These are phyloP conservation scores for Nectriaceae sp. DNA, from an alignment of 2,329 filamentous ascomycete species.

Conservation along the genomic window DNA sequence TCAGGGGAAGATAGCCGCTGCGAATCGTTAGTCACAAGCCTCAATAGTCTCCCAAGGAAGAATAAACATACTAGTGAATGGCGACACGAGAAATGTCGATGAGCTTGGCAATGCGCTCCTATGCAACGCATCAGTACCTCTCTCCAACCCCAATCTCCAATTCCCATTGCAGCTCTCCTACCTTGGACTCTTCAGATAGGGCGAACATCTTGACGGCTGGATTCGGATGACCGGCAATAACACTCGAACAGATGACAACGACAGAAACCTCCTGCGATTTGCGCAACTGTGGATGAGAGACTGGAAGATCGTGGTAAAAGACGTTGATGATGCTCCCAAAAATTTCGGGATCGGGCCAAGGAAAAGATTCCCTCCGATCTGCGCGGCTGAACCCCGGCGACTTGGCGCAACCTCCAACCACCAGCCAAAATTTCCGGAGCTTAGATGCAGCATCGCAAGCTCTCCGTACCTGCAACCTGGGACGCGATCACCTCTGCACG, in stretches of 20 bases:
- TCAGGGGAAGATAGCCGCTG: conserved; percentile 93
- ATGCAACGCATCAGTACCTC: neutral
- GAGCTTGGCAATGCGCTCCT: conserved; percentile 98
- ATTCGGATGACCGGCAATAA: neutral
- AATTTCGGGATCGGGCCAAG: conserved; percentile 24
- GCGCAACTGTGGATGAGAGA: conserved; percentile 6
- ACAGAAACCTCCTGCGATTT: too few relatives aligned
- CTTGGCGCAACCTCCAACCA: conserved; percentile 17
- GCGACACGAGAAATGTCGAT: conserved; percentile 92
- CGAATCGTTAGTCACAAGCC: conserved; percentile 36
- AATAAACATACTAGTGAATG: conserved; percentile 81
- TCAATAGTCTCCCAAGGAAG: neutral
- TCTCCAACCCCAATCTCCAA: neutral
- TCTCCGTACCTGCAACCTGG: neutral
- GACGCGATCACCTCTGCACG: neutral
- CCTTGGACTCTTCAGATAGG: conserved; percentile 97
- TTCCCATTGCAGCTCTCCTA: conserved; percentile 38
- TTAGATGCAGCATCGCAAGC: too few relatives aligned
- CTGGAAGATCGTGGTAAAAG: too few relatives aligned
- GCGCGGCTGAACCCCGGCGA: conserved; percentile 34
- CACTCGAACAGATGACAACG: neutral
- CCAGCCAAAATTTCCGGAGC: conserved; percentile 29
- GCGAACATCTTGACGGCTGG: conserved; percentile 51
- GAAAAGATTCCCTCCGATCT: conserved; percentile 27
- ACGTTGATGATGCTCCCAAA: conserved; percentile 19